Evolutionary conservation across 306 rosid species (phyloP).

Genomic region (Acacia crassicarpa): DNA sequence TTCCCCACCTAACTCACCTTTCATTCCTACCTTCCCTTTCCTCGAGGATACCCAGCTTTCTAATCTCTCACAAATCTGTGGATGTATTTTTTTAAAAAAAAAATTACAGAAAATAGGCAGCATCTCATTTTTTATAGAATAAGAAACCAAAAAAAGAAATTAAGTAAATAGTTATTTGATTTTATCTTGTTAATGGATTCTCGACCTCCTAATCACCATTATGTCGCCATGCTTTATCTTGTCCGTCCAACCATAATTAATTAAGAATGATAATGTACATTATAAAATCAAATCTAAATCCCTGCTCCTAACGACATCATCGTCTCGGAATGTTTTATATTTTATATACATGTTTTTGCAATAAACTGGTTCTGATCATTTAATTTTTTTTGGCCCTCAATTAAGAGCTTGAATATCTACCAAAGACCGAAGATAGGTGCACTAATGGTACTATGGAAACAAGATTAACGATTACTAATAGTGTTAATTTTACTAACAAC

Average conservation of each 20-base stretch:
- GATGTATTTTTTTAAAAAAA: no score
- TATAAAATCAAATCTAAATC: not conserved
- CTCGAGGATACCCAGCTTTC: not conserved
- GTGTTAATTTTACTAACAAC: not conserved
- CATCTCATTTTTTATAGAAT: not conserved
- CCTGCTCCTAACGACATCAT: not conserved
- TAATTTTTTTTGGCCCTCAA: not conserved
- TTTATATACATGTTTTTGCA: not conserved
- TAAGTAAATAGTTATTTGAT: not conserved
- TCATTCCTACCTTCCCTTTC: not conserved
- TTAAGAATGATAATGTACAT: not conserved
- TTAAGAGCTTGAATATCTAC: not conserved
- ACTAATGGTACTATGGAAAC: not conserved
- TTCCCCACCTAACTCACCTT: conserved; percentile 65
- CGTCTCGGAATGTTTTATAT: not conserved
- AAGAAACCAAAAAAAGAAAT: not conserved
- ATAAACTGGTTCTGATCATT: not conserved
- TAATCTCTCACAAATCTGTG: not conserved
- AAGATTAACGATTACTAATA: no score
- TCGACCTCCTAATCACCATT: not conserved
- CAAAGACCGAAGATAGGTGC: not conserved
- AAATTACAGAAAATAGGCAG: not conserved
- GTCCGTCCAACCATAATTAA: not conserved
- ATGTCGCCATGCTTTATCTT: not conserved
- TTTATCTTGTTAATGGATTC: not conserved